Conservation (phyloP, 495 filamentous ascomycete genomes). For the Penicillium egyptiacum region DNA sequence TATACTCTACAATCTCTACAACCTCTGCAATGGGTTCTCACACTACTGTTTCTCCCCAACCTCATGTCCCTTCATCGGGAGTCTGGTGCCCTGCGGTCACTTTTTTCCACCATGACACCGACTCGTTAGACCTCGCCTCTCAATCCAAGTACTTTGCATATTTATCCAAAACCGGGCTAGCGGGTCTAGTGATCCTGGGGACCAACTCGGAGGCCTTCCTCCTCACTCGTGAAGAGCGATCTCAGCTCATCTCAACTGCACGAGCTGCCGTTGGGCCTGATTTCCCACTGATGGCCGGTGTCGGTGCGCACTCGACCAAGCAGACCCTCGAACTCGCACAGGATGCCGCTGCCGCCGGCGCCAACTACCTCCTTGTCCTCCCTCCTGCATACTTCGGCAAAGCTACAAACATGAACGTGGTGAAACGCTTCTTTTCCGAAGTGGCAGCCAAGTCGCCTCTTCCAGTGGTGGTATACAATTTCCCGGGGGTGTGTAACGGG, state of each 20-base stretch:
- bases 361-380: slow-evolving; percentile 59
- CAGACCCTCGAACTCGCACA: slow-evolving; percentile 58
- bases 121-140: slow-evolving; percentile 48
- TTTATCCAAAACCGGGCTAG: slow-evolving; percentile 53
- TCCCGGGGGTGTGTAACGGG: slow-evolving; percentile 69
- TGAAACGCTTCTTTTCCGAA: slow-evolving; percentile 59
- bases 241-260: slow-evolving; percentile 50
- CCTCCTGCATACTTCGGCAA: slow-evolving; percentile 65
- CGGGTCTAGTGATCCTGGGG: slow-evolving; percentile 60
- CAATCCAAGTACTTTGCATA: slow-evolving; percentile 56
- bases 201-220: slow-evolving; percentile 67
- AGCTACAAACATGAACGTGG: slow-evolving; percentile 54
- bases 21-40: slow-evolving; percentile 14
- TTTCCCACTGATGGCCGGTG: slow-evolving; percentile 62
- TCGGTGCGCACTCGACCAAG: slow-evolving; percentile 61
- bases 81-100: slow-evolving; percentile 44
- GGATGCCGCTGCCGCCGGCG: slow-evolving; percentile 57
- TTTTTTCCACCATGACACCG: slow-evolving; percentile 55
- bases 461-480: slow-evolving; percentile 67
- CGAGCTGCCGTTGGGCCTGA: slow-evolving; percentile 49
- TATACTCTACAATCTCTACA: too few species aligned
- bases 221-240: slow-evolving; percentile 59
- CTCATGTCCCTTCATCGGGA: slow-evolving; percentile 24
- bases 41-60: slow-evolving; percentile 20
- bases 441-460: slow-evolving; percentile 51